phyloP scores from a whole-genome alignment of 441 rosid genomes.

The Pelargonium exstipulatum region DNA sequence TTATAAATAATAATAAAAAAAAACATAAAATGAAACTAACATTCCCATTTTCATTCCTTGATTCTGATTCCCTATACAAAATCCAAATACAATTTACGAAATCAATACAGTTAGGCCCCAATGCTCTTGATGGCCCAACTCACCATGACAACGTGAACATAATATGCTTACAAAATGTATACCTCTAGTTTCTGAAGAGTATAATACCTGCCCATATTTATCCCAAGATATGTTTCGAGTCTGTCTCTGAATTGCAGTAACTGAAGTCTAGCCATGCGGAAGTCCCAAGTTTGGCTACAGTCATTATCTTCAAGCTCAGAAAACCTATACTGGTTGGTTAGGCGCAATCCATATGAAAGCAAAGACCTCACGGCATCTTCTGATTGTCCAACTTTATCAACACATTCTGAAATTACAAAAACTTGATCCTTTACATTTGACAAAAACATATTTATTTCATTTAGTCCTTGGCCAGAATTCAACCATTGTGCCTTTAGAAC shows the following conservation, averaged over 20 bases:
- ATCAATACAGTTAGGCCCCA: no score
- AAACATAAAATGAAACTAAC: no score
- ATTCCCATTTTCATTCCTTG: no score
- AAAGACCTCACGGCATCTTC: conserved; percentile 80
- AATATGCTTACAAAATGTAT: not conserved
- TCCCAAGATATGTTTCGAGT: conserved; percentile 88
- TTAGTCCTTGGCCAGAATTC: conserved; percentile 51
- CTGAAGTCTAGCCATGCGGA: conserved; percentile 77
- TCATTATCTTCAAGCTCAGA: conserved; percentile 49
- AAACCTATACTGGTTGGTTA: conserved; percentile 51
- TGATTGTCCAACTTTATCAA: conserved; percentile 65
- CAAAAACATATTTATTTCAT: conserved; percentile 55
- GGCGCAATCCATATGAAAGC: conserved; percentile 59
- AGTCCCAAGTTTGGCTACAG: conserved; percentile 55
- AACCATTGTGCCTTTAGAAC: conserved; percentile 83
- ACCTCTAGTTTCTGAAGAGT: conserved; percentile 15
- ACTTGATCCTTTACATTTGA: conserved; percentile 63
- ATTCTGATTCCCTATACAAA: no score
- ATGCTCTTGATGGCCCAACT: no score
- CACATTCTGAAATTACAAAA: conserved; percentile 75
- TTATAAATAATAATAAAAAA: no score
- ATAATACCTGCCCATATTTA: conserved; percentile 97
- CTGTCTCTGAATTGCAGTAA: conserved; percentile 76
- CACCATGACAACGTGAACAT: no score
- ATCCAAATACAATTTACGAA: no score